Percentiles rank a stretch among this genome's conserved stretches.
Evolutionary conservation across 2,329 filamentous ascomycete species (phyloP).

Genomic region (Neonectria sp.): DNA sequence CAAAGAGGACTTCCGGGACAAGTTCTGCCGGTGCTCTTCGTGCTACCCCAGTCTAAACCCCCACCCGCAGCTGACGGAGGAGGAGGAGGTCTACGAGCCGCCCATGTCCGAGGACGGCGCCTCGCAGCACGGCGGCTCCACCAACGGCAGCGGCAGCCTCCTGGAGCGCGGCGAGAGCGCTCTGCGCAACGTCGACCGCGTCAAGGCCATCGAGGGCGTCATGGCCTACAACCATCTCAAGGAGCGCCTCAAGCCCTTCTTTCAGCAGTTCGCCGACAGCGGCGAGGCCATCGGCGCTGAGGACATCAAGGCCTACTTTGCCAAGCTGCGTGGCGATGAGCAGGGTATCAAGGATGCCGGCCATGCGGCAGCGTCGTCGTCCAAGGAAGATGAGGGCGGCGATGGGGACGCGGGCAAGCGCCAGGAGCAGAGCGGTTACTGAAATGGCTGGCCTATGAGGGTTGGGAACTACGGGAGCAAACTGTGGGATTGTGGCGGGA

Average conservation of each 20-base stretch:
- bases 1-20: slow-evolving; percentile 81
- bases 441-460: not conserved
- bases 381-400: slow-evolving; percentile 50
- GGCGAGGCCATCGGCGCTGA: slow-evolving; percentile 91
- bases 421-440: slow-evolving; percentile 70
- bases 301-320: slow-evolving; percentile 97
- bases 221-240: slow-evolving; percentile 99
- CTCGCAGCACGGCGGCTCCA: slow-evolving; percentile 69
- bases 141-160: slow-evolving; percentile 83
- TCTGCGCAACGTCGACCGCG: slow-evolving; percentile 91
- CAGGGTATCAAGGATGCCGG: slow-evolving; percentile 77
- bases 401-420: slow-evolving; percentile 53
- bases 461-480: not conserved
- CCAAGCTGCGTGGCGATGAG: slow-evolving; percentile 91
- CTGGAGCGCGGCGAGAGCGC: slow-evolving; percentile 94
- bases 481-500: not conserved
- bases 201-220: slow-evolving; percentile 93
- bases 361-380: slow-evolving; percentile 61
- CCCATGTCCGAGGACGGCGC: slow-evolving; percentile 80
- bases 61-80: slow-evolving; percentile 88
- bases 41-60: slow-evolving; percentile 82
- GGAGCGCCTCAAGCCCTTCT: slow-evolving; percentile 94
- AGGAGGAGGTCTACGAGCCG: slow-evolving; percentile 95
- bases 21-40: slow-evolving; percentile 85
- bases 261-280: slow-evolving; percentile 94